Conservation (phyloP, 805 yeast species). For the Kodamaea kaohsiungensis region DNA sequence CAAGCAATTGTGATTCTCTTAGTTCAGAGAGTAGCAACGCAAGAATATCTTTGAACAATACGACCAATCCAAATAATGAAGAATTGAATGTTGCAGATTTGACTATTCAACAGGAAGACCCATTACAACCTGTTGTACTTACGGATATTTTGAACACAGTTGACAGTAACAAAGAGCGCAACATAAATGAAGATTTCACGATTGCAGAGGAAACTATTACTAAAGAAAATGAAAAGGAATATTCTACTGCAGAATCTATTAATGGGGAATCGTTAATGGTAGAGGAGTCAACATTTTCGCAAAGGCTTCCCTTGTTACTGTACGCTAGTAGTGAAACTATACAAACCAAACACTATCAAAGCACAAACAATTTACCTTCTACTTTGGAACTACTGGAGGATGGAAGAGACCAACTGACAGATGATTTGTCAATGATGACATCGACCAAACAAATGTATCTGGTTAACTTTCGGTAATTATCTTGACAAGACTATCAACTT, state of each 20-base stretch:
- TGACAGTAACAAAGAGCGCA: too few species aligned
- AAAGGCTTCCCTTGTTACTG: constrained; percentile 27
- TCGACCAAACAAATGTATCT: constrained; percentile 13
- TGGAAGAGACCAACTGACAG: constrained; percentile 21
- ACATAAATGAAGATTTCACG: background rate
- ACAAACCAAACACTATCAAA: constrained; percentile 5
- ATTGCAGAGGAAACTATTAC: background rate
- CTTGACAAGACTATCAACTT: too few species aligned
- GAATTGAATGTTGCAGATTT: background rate
- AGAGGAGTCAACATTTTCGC: constrained; percentile 24
- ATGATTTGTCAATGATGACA: constrained; percentile 24
- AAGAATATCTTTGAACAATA: background rate
- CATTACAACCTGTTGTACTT: background rate
- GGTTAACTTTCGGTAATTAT: background rate
- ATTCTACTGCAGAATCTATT: background rate
- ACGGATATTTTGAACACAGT: background rate
- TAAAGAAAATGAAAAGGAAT: background rate
- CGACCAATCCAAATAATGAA: background rate
- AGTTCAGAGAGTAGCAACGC: constrained; percentile 1
- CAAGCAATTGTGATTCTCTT: constrained; percentile 2
- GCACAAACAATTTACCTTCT: constrained; percentile 1
- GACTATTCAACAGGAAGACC: background rate
- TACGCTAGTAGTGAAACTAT: constrained; percentile 22
- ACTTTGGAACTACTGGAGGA: constrained; percentile 5
- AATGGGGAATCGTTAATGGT: constrained; percentile 8